Base-by-base conservation (phyloP, 768 basidiomycete genomes). In the Termitomyces sp. region DNA sequence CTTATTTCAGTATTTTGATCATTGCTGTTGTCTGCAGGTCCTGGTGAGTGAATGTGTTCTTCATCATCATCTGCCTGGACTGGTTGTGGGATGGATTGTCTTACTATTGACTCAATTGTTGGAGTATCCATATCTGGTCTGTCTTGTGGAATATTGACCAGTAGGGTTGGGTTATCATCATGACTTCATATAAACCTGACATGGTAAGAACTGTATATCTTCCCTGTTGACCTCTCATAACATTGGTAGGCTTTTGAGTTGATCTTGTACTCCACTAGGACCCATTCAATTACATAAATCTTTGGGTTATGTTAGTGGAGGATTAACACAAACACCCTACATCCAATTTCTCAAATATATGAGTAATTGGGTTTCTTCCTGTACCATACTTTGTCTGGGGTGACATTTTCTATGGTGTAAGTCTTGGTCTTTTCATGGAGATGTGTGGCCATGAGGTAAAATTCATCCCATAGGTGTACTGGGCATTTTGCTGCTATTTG, bases 291-390 rank as follows among this genome's bases (percentile, higher is more conserved):
- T 17, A 27, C 4, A 5, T n/a, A 28, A 8, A 72, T 72, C 17
- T 68, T 66, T 1, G 64, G 60, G 7, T 73, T 62, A 54, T 68
- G 61, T 2, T 61, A 62, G 8, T 73, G 57, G 55, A 70, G 57
- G 5, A 67, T n/a, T n/a, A n/a, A n/a, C n/a, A n/a, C n/a, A n/a
- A n/a, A n/a, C n/a, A n/a, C n/a, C n/a, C n/a, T n/a, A n/a, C n/a
- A n/a, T n/a, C n/a, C n/a, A n/a, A n/a, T n/a, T n/a, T n/a, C n/a
- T n/a, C n/a, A n/a, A n/a, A n/a, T n/a, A n/a, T n/a, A n/a, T n/a
- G n/a, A n/a, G n/a, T n/a, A n/a, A n/a, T n/a, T n/a, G n/a, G n/a
- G 72, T 49, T 19, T 16, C 2, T 60, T 52, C 35, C n/a, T 7
- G 7, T 66, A 56, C 58, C 57, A 68, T 3, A 61, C 42, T 42